Conservation (phyloP, 75 land plant species). For the Cupressus sempervirens region DNA sequence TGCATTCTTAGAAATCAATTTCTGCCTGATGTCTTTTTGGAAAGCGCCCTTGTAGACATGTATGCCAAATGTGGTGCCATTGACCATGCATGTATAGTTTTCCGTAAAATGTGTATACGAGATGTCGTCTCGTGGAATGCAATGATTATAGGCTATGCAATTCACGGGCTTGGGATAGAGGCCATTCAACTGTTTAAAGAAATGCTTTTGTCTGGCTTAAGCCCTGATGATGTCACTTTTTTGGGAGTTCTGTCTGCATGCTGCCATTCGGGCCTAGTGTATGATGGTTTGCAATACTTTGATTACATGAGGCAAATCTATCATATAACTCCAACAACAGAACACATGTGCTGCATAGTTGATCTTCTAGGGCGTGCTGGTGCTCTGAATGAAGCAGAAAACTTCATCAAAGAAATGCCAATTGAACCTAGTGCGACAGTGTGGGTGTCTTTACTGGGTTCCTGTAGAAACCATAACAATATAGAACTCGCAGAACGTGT, state of each 20-base stretch:
- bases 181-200: slow-evolving; percentile 31
- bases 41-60: slow-evolving; percentile 33
- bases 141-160: slow-evolving; percentile 52
- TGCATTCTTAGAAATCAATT: slow-evolving; percentile 13
- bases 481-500: slow-evolving; percentile 42
- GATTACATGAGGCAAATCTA: slow-evolving; percentile 28
- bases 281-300: slow-evolving; percentile 35
- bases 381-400: slow-evolving; percentile 25
- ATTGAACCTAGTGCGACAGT: slow-evolving; percentile 44
- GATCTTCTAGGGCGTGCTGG: slow-evolving; percentile 58
- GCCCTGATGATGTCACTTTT: slow-evolving; percentile 49
- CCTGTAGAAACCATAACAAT: slow-evolving; percentile 48
- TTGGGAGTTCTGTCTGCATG: slow-evolving; percentile 48
- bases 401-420: slow-evolving; percentile 44
- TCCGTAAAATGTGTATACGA: slow-evolving; percentile 25
- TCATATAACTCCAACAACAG: slow-evolving; percentile 28
- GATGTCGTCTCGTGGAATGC: slow-evolving; percentile 70
- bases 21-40: slow-evolving; percentile 18
- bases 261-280: slow-evolving; percentile 53
- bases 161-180: slow-evolving; percentile 28
- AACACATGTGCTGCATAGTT: slow-evolving; percentile 62
- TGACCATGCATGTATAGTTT: slow-evolving; percentile 26
- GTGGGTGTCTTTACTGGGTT: slow-evolving; percentile 49
- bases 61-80: slow-evolving; percentile 39
- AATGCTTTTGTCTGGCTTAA: slow-evolving; percentile 15